Conservation (phyloP, 2,329 filamentous ascomycete genomes). For the Macrophomina pseudophaseolina region DNA sequence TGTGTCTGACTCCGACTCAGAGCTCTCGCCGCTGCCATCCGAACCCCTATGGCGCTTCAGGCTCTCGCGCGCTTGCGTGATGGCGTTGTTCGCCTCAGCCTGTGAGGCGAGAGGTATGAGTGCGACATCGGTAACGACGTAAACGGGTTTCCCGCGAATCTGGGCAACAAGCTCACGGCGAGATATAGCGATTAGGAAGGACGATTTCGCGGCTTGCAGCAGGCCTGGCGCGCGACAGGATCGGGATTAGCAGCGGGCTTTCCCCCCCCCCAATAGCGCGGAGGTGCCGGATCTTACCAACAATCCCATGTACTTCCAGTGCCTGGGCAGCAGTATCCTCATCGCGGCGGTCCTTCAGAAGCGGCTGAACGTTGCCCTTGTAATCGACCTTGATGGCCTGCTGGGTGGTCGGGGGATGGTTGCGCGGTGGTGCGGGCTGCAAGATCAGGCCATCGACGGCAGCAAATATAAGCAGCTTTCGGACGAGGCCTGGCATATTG, state of each 20-base stretch:
- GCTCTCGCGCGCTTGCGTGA: conserved; percentile 63
- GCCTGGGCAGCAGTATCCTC: conserved; percentile 45
- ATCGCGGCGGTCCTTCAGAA: conserved; percentile 48
- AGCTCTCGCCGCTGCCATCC: conserved; percentile 38
- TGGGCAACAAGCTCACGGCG: conserved; percentile 87
- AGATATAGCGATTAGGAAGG: conserved; percentile 86
- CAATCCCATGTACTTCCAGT: conserved; percentile 57
- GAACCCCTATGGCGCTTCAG: conserved; percentile 44
- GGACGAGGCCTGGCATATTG: conserved; percentile 75
- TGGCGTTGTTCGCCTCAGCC: conserved; percentile 73
- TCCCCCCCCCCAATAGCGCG: too few species aligned
- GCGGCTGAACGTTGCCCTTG: conserved; percentile 59
- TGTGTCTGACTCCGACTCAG: conserved; percentile 36
- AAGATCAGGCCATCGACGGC: conserved; percentile 83
- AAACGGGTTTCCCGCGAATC: conserved; percentile 80
- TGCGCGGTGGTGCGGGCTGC: conserved; percentile 67
- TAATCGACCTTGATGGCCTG: conserved; percentile 74
- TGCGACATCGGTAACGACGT: conserved; percentile 85
- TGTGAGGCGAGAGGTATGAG: conserved; percentile 86
- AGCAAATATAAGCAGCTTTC: conserved; percentile 80
- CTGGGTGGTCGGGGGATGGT: conserved; percentile 57
- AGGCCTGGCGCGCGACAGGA: conserved; percentile 64
- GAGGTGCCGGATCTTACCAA: conserved; percentile 53
- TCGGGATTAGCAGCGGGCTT: conserved; percentile 18
- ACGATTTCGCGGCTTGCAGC: conserved; percentile 78